Percentiles rank a stretch among this genome's conserved stretches.
phyloP scores from a whole-genome alignment of 345 rosid species.

The Murraya paniculata region DNA sequence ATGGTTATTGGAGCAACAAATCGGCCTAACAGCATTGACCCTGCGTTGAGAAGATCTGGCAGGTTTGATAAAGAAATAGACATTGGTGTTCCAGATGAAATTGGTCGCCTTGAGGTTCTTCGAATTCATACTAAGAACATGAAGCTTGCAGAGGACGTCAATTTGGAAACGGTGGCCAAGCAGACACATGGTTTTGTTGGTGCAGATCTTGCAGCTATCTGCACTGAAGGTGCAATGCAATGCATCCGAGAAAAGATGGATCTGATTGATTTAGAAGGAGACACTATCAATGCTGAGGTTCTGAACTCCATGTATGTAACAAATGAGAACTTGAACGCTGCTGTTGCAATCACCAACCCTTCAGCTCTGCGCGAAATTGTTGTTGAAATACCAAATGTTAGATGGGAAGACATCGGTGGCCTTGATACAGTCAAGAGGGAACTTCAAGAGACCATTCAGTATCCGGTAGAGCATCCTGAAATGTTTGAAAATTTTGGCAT shows the following conservation, averaged over 20 bases:
- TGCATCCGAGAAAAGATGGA: constrained; percentile 45
- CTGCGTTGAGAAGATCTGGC: constrained; percentile 38
- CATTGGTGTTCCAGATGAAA: constrained; percentile 37
- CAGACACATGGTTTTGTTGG: constrained; percentile 49
- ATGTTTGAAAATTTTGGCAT: constrained; percentile 38
- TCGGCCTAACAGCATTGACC: constrained; percentile 41
- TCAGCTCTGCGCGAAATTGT: constrained; percentile 43
- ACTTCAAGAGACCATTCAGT: constrained; percentile 45
- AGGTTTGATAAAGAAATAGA: constrained; percentile 40
- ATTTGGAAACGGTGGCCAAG: constrained; percentile 34
- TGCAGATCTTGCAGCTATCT: constrained; percentile 41
- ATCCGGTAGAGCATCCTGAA: constrained; percentile 19
- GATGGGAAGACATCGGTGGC: constrained; percentile 42
- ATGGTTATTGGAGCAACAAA: constrained; percentile 42
- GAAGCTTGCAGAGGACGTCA: constrained; percentile 40
- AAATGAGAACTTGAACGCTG: constrained; percentile 36
- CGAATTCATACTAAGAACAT: constrained; percentile 44
- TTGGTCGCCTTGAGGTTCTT: constrained; percentile 41
- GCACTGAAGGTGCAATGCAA: constrained; percentile 41
- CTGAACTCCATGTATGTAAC: constrained; percentile 37
- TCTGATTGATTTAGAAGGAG: constrained; percentile 40
- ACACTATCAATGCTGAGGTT: constrained; percentile 39
- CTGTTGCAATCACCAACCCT: constrained; percentile 39
- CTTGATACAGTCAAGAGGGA: constrained; percentile 41
- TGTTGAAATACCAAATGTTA: constrained; percentile 41